Conservation (phyloP, 2,329 filamentous ascomycete genomes). For the Botrytis pseudocinerea region DNA sequence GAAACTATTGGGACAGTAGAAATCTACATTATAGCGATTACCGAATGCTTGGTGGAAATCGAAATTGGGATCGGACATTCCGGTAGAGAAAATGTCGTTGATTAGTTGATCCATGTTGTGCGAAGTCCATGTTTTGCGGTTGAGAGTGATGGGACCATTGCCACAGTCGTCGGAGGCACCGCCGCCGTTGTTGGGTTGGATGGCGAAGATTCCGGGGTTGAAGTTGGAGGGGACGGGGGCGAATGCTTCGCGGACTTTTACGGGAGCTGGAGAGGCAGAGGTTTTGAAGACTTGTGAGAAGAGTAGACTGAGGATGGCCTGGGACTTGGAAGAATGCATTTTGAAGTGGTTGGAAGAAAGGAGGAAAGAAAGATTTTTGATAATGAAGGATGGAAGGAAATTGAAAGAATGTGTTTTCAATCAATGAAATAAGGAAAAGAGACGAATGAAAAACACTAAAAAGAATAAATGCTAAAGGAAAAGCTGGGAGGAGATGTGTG, state of each 20-base stretch:
- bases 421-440: neutral
- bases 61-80: neutral
- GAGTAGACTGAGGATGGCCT: neutral
- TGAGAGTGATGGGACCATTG: neutral
- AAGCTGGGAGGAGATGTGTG: neutral
- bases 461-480: neutral
- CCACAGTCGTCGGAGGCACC: neutral
- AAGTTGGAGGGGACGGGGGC: neutral
- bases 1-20: slow-evolving; percentile 1
- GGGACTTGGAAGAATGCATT: neutral
- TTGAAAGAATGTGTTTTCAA: neutral
- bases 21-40: neutral
- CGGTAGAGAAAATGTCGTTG: neutral
- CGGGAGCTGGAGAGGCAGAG: neutral
- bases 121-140: neutral
- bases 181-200: neutral
- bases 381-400: neutral
- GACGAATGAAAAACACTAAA: too few relatives aligned
- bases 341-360: neutral
- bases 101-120: neutral
- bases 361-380: neutral
- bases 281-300: neutral
- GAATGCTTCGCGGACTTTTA: neutral
- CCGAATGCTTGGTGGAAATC: slow-evolving; percentile 2
- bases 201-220: neutral